A percentile compares a stretch with the other conserved stretches of the same genome.
Conservation (phyloP, 768 basidiomycete genomes). For the Tricholoma bakamatsutake region DNA sequence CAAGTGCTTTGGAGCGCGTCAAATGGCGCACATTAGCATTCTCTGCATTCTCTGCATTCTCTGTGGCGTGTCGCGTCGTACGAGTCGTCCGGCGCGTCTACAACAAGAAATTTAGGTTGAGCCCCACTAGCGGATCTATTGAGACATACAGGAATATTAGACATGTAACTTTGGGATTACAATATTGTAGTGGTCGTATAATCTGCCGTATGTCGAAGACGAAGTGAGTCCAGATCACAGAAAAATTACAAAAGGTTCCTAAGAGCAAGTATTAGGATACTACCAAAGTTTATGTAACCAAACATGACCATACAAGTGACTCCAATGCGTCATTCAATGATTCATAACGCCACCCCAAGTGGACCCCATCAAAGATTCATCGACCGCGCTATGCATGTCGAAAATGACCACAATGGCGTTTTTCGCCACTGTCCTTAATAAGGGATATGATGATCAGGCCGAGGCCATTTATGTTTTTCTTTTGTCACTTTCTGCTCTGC, state of each 20-base stretch:
- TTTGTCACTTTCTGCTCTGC: not conserved
- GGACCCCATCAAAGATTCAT: too few species aligned
- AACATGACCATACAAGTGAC: too few species aligned
- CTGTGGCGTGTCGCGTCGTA: slow-evolving; percentile 44
- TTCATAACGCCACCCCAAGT: too few species aligned
- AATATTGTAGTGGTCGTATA: not conserved
- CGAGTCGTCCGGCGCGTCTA: slow-evolving; percentile 65
- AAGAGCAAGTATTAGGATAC: too few species aligned
- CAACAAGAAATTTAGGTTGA: not conserved
- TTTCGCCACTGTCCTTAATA: not conserved
- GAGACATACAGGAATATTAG: slow-evolving; percentile 29
- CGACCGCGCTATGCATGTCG: too few species aligned
- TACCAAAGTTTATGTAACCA: too few species aligned
- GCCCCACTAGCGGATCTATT: not conserved
- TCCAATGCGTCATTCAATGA: too few species aligned
- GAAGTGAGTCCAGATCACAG: not conserved
- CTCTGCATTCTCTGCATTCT: slow-evolving; percentile 60
- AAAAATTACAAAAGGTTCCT: not conserved
- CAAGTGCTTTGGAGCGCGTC: slow-evolving; percentile 53
- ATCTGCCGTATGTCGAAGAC: not conserved
- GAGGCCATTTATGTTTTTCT: slow-evolving; percentile 3
- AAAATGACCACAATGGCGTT: too few species aligned
- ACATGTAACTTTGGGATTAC: slow-evolving; percentile 10
- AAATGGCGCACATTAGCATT: slow-evolving; percentile 58
- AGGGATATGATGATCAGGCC: not conserved